Conservation (phyloP, 2,329 filamentous ascomycete genomes). For the Pseudocercospora cruenta region DNA sequence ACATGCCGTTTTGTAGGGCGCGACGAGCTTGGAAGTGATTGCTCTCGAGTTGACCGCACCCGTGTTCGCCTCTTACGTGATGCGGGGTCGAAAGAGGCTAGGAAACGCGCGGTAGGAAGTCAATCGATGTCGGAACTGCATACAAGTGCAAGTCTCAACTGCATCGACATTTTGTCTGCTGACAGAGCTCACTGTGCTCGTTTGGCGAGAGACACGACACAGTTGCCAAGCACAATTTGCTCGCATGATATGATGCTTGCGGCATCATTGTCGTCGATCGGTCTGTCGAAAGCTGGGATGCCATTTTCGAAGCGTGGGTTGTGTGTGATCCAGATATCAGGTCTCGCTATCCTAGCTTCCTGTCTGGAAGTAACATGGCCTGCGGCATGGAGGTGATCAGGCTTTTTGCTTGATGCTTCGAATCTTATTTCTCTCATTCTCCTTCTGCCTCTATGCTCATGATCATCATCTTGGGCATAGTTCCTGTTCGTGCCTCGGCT, state of each 20-base stretch:
- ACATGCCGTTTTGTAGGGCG: background rate
- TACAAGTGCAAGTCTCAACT: background rate
- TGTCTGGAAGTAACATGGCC: background rate
- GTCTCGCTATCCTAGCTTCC: background rate
- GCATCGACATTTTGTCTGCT: background rate
- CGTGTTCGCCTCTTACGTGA: slow-evolving; percentile 2
- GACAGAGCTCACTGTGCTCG: background rate
- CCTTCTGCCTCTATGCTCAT: background rate
- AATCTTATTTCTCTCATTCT: background rate
- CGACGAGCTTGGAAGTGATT: background rate
- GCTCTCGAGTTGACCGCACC: background rate
- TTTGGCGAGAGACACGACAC: background rate
- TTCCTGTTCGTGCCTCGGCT: background rate
- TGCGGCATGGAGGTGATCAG: background rate
- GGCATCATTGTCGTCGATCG: background rate
- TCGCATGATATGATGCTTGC: background rate
- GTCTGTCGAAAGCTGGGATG: background rate
- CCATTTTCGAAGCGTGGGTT: too few species aligned
- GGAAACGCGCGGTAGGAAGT: background rate
- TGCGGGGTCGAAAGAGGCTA: slow-evolving; percentile 10
- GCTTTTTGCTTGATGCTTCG: background rate
- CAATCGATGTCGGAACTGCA: background rate
- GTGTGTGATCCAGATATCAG: background rate
- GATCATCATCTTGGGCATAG: background rate
- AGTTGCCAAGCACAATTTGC: background rate